Evolutionary conservation across 2,329 filamentous ascomycete species (phyloP).

Genomic region (Fusarium buxicola): DNA sequence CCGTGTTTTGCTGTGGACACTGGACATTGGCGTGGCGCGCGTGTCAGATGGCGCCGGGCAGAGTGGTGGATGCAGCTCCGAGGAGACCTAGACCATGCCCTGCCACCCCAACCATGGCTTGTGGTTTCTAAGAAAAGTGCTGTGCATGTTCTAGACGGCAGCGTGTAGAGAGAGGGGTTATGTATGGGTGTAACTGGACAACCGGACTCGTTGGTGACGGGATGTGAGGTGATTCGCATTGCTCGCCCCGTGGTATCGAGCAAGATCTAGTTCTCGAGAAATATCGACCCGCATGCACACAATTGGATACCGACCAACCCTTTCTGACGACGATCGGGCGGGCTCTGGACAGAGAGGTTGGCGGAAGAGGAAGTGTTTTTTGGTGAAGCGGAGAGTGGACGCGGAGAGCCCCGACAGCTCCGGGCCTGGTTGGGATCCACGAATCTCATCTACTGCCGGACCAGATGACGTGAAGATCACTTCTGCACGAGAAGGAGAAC

Average conservation of each 20-base stretch:
- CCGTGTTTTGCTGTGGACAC: constrained; percentile 10
- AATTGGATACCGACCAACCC: not conserved
- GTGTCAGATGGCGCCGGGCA: constrained; percentile 21
- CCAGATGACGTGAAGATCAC: constrained; percentile 23
- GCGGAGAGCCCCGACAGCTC: constrained; percentile 36
- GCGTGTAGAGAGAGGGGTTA: not conserved
- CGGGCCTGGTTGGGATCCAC: constrained; percentile 26
- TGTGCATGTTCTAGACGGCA: constrained; percentile 2
- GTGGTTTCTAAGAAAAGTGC: constrained; percentile 3
- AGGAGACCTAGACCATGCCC: constrained; percentile 37
- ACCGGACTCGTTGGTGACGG: constrained; percentile 8
- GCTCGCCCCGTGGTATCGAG: not conserved
- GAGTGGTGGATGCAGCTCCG: constrained; percentile 28
- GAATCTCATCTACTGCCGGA: constrained; percentile 32
- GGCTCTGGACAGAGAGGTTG: not conserved
- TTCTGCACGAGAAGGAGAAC: constrained; percentile 5
- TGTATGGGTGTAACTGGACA: constrained; percentile 9
- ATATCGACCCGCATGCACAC: not conserved
- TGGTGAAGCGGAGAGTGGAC: constrained; percentile 9
- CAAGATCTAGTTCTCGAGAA: not conserved
- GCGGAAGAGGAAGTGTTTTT: constrained; percentile 6
- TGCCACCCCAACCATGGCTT: constrained; percentile 6
- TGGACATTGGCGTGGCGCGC: constrained; percentile 13
- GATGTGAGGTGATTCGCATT: constrained; percentile 20
- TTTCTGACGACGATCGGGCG: not conserved